Evolutionary conservation across 208 protist genomes (phyloP).

Genomic region (Trypanosoma caninum): DNA sequence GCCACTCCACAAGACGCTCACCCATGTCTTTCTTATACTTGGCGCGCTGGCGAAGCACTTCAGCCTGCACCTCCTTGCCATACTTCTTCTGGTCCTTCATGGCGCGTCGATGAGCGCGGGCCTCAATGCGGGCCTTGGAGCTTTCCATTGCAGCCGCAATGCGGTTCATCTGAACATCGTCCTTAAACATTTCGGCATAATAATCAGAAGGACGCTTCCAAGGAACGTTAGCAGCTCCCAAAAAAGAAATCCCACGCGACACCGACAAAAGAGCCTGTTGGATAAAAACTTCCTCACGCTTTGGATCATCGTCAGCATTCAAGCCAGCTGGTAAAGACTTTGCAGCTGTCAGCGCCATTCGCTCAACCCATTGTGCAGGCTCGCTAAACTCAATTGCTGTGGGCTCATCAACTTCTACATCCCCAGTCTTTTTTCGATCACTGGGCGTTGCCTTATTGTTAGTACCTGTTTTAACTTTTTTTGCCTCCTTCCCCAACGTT

Average conservation of each 20-base stretch:
- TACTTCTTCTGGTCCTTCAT: constrained; percentile 96
- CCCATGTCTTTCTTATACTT: constrained; percentile 93
- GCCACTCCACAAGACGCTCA: constrained; percentile 80
- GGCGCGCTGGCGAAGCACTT: constrained; percentile 91
- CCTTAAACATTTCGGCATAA: constrained; percentile 97
- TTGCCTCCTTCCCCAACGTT: neutral
- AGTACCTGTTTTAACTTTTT: constrained; percentile 2
- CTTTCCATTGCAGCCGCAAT: constrained; percentile 85
- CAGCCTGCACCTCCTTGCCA: constrained; percentile 94
- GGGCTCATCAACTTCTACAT: constrained; percentile 2
- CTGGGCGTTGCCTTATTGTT: neutral
- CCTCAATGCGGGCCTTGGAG: constrained; percentile 77
- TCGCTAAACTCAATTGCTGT: constrained; percentile 77
- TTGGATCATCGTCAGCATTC: constrained; percentile 87
- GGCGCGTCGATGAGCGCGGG: constrained; percentile 74
- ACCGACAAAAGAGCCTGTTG: constrained; percentile 89
- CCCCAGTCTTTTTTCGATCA: neutral
- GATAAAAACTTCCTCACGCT: constrained; percentile 92
- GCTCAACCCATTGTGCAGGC: constrained; percentile 89
- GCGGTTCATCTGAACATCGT: constrained; percentile 94
- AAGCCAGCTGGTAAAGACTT: constrained; percentile 72
- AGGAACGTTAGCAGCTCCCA: constrained; percentile 78
- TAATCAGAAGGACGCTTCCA: constrained; percentile 92
- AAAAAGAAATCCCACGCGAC: constrained; percentile 55
- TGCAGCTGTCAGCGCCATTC: constrained; percentile 88